Evolutionary conservation across 169 alveolate genomes (phyloP), one percentile per base, ranked within the genome.

Genomic region (Plasmodium yoelii): DNA sequence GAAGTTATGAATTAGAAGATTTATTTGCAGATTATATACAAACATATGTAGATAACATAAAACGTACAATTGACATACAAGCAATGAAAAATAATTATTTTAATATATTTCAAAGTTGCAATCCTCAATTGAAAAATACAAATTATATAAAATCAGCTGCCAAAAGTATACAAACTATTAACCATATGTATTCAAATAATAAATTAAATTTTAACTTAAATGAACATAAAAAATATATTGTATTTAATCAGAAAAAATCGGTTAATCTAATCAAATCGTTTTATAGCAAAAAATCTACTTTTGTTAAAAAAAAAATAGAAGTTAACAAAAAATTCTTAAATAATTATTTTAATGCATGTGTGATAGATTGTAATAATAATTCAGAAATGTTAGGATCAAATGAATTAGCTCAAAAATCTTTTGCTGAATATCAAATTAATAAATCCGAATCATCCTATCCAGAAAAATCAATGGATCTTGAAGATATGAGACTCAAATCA

Each of bases 271-370:
- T 75, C 6, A 67, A 75, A 8, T 7, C 67, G 24, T 75, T 68
- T 24, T 75, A 75, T 12, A 51, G 18, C 42, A 75, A 63, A 28
- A 44, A 24, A 22, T 59, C 65, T 7, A 39, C 63, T 34, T 75
- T 67, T 13, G 68, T 75, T 10, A 63, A 75, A 64, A 75, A 64
- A 75, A 75, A 34, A 64, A 75, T 75, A 8, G 59, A 75, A 9
- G 64, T 63, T 46, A 75, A 75, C 13, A 61, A 75, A 64, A 57
- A 63, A 34, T 75, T 75, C 28, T 24, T 75, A 10, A 26, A 75
- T 26, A 47, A 75, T 4, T 75, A 75, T 56, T 75, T 63, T 24
- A 63, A 51, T 26, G 88, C 88, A 13, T 75, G 88, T 44, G 39
- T 55, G n/a, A 49, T 75, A 47, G 88, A 75, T 22, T 75, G 64